Conservation (phyloP, 805 yeast genomes). For the Lachancea sp. region DNA sequence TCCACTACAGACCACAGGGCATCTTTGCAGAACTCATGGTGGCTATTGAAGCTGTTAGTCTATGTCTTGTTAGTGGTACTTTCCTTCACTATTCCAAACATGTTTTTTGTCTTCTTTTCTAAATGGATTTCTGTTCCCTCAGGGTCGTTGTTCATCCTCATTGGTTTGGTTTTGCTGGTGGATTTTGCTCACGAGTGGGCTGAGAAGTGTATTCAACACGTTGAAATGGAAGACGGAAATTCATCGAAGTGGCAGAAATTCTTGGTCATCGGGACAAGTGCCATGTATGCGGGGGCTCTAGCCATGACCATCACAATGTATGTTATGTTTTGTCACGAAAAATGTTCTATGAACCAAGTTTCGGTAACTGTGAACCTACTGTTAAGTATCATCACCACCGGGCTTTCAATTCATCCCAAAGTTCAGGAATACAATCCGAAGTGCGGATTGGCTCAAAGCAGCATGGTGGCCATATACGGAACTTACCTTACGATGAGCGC, state of each 20-base stretch:
- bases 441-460: conserved; percentile 93
- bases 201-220: conserved; percentile 84
- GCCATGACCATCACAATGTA: conserved; percentile 75
- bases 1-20: conserved; percentile 75
- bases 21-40: conserved; percentile 82
- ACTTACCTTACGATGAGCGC: conserved; percentile 88
- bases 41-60: conserved; percentile 67
- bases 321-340: conserved; percentile 69
- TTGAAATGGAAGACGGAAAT: conserved; percentile 68
- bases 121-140: conserved; percentile 80
- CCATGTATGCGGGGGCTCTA: conserved; percentile 73
- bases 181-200: conserved; percentile 99
- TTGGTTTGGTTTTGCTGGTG: conserved; percentile 83
- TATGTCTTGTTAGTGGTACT: conserved; percentile 52
- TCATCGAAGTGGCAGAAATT: conserved; percentile 67
- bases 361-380: conserved; percentile 75
- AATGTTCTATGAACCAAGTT: conserved; percentile 84
- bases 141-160: conserved; percentile 77
- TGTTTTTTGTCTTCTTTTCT: conserved; percentile 84
- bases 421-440: conserved; percentile 91
- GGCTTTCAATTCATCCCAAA: conserved; percentile 67
- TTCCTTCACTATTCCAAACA: conserved; percentile 79
- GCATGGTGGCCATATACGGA: conserved; percentile 92
- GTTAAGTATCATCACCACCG: conserved; percentile 57
- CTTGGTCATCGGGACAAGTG: conserved; percentile 76